Base-by-base conservation (phyloP, 768 basidiomycete species). In the Galerina marginata region DNA sequence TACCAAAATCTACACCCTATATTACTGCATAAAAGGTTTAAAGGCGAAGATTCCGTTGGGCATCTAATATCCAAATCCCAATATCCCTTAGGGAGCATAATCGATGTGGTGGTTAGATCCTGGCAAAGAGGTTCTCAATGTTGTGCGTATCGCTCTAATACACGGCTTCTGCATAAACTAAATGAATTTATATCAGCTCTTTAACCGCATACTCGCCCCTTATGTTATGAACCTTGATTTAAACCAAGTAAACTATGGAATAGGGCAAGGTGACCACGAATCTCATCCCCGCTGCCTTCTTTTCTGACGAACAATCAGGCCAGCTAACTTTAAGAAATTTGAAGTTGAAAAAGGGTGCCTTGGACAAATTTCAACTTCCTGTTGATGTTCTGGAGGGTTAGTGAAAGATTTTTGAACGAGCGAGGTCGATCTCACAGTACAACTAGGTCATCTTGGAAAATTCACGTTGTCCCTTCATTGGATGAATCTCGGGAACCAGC, bases 161-260 rank as follows among this genome's bases (percentile, higher is more conserved):
- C 58, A 25, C 23, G 43, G 46, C 52, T 50, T 14, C 6, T 50
- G n/a, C 36, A 43, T 39, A 37, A 6, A 54, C 11, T 48, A 33
- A 37, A 33, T 42, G 29, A n/a, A 29, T 26, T 58, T 54, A 47
- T 33, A n/a, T 20, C 66, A 81, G 92, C 73, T 95, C 66, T 92
- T 97, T 78, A 96, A 96, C 73, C 87, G 91, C 64, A 91, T 95
- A 63, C 86, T 97, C 51, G 92, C 93, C 26, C 95, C 94, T 0
- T 98, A 98, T 83, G 91, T 98, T 65, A 94, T 95, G 79, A 96
- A 98, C 71, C 78, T 99, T 73, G 95, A 98, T 74, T 85, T 95
- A 72, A 91, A 93, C 71, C 93, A 96, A 74, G 91, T 99, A 50
- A 95, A 95, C 70, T 90, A 96, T 81, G 95, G 93, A 14, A 91